Base-by-base conservation (phyloP, 208 protist genomes). In the Wallacemonas collosoma region DNA sequence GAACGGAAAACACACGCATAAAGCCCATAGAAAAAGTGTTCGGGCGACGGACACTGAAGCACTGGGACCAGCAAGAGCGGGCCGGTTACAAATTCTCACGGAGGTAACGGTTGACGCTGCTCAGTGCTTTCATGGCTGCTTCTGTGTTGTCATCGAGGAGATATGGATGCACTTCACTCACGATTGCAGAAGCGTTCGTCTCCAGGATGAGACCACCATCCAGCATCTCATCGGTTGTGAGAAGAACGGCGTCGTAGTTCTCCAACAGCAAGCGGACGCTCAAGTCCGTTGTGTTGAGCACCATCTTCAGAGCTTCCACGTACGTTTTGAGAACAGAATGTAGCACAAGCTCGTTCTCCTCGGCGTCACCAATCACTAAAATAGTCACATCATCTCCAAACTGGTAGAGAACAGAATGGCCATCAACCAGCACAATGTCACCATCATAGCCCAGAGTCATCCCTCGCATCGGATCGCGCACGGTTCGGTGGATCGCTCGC, bases 141-240 rank as follows among this genome's bases (percentile, higher is more conserved):
- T 96, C 91, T 47, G 68, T 76, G 64, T 79, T 81, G 54, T 76
- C 68, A 41, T 93, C 87, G 1, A 83, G 54, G 54, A 88, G 62
- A 60, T 90, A 94, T 38, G 86, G 83, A 43, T 81, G 74, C 72
- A 96, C 83, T 65, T 91, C 82, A 0, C 38, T 71, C 2, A 77
- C 83, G n/a, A 96, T 75, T 35, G 64, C 79, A 35, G 39, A 47
- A n/a, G 82, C n/a, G 67, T 88, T 87, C 26, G 87, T 94, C 47
- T 95, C 88, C 38, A 98, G 69, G 43, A 98, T 84, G 43, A 97
- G 90, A 26, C 94, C 94, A 39, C 95, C 90, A 62, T 98, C 94
- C n/a, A 98, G 72, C 76, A 97, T 82, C 73, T 96, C 91, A 57
- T 98, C 94, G 17, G 95, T 90, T 3, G 88, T 89, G 17, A 98